A percentile compares a stretch with the other conserved stretches of the same genome.
Evolutionary conservation across 495 filamentous ascomycete genomes (phyloP).

Genomic region (Extremus antarcticus): DNA sequence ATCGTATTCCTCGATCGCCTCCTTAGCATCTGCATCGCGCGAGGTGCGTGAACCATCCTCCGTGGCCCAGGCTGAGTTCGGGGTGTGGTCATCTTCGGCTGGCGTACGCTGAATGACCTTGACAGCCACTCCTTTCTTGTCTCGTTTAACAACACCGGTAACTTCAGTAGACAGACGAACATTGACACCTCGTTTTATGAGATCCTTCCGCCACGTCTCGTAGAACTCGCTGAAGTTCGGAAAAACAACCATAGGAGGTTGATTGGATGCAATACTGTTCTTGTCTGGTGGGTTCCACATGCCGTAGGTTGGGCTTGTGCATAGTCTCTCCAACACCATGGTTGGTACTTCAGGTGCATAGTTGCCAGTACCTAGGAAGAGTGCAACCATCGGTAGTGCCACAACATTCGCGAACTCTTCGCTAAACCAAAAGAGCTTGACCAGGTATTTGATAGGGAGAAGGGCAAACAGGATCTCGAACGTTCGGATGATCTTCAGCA

Average conservation of each 20-base stretch:
- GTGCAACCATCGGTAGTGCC: slow-evolving; percentile 61
- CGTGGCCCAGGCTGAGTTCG: slow-evolving; percentile 27
- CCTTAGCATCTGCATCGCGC: slow-evolving; percentile 30
- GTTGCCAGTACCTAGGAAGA: slow-evolving; percentile 62
- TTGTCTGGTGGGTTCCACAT: slow-evolving; percentile 69
- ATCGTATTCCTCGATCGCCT: slow-evolving; percentile 45
- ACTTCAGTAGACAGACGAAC: slow-evolving; percentile 56
- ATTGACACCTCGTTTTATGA: slow-evolving; percentile 51
- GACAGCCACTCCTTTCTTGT: slow-evolving; percentile 47
- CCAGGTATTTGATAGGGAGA: slow-evolving; percentile 58
- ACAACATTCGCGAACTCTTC: slow-evolving; percentile 65
- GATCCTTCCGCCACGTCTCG: slow-evolving; percentile 51
- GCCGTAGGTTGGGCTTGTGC: slow-evolving; percentile 60
- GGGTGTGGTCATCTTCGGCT: slow-evolving; percentile 29
- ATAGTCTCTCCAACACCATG: slow-evolving; percentile 65
- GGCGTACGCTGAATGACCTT: slow-evolving; percentile 29
- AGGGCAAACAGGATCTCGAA: slow-evolving; percentile 62
- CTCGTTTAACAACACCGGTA: slow-evolving; percentile 44
- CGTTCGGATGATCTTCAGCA: slow-evolving; percentile 58
- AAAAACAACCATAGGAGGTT: slow-evolving; percentile 74
- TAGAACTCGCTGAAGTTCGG: slow-evolving; percentile 66
- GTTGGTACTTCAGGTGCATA: slow-evolving; percentile 66
- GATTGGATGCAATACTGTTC: slow-evolving; percentile 47
- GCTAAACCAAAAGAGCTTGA: slow-evolving; percentile 61
- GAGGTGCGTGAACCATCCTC: slow-evolving; percentile 26